Evolutionary conservation across 257 asterid species (phyloP).

Genomic region (Lithospermum erythrorhizon): DNA sequence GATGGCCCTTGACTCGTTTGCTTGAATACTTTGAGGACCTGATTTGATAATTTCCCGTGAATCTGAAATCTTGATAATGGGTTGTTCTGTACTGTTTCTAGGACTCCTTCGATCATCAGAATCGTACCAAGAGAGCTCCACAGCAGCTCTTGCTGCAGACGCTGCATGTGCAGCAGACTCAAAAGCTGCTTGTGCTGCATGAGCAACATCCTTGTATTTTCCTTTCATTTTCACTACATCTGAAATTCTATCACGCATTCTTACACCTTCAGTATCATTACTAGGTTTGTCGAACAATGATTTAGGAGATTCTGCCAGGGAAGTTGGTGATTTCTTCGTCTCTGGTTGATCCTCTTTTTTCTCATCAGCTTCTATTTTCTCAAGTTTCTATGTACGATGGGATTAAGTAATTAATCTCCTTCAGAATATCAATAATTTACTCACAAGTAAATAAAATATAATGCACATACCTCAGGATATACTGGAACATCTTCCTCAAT

Average conservation of each 20-base stretch:
- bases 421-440: not conserved
- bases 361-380: conserved; percentile 7
- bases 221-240: conserved; percentile 21
- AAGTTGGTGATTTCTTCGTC: not conserved
- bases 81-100: not conserved
- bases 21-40: not conserved
- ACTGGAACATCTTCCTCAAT: conserved; percentile 17
- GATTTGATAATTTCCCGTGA: not conserved
- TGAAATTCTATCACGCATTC: conserved; percentile 7
- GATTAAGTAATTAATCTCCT: not conserved
- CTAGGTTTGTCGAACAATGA: conserved; percentile 5
- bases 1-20: not conserved
- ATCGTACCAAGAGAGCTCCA: conserved; percentile 58
- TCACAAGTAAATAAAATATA: not conserved
- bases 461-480: too few species aligned
- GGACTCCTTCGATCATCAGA: conserved; percentile 30
- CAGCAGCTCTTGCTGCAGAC: conserved; percentile 82
- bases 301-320: conserved; percentile 6
- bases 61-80: not conserved
- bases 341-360: conserved; percentile 9
- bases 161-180: conserved; percentile 93
- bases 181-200: conserved; percentile 94
- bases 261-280: conserved; percentile 6
- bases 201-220: conserved; percentile 70
- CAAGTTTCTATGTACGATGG: conserved; percentile 36